These are phyloP conservation scores for Sporothrix globosa DNA, from an alignment of 2,329 filamentous ascomycete genomes.

Conservation along the genomic window DNA sequence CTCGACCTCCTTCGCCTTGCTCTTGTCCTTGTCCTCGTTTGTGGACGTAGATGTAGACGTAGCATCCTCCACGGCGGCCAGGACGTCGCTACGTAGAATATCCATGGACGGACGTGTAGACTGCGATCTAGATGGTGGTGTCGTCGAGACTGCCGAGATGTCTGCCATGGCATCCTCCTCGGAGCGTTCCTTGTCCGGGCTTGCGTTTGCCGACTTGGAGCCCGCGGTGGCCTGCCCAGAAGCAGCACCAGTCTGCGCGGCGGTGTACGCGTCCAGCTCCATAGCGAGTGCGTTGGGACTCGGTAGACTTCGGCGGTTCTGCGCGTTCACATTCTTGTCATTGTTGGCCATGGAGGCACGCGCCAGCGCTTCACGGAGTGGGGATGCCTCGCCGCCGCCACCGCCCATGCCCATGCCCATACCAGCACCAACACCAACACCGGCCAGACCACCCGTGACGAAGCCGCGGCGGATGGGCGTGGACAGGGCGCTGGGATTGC, in stretches of 20 bases:
- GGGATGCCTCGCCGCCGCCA: constrained; percentile 39
- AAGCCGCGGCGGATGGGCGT: constrained; percentile 31
- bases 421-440: neutral
- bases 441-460: constrained; percentile 23
- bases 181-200: constrained; percentile 21
- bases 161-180: constrained; percentile 18
- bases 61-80: constrained; percentile 4
- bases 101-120: constrained; percentile 24
- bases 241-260: constrained; percentile 4
- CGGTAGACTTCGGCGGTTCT: constrained; percentile 35
- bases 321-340: neutral
- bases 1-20: constrained; percentile 4
- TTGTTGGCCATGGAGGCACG: constrained; percentile 32
- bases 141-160: neutral
- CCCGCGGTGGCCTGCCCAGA: neutral
- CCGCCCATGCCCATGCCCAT: constrained; percentile 12
- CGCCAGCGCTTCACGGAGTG: constrained; percentile 35
- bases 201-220: constrained; percentile 7
- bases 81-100: constrained; percentile 19
- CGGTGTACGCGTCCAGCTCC: constrained; percentile 30
- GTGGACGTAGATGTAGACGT: constrained; percentile 10
- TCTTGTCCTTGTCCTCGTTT: neutral
- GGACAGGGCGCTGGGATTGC: constrained; percentile 12
- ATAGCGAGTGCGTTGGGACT: constrained; percentile 31
- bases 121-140: constrained; percentile 5